A percentile compares a stretch with the other conserved stretches of the same genome.
These are phyloP conservation scores for Cladophialophora immunda DNA, from an alignment of 2,329 filamentous ascomycete genomes.

Conservation along the genomic window DNA sequence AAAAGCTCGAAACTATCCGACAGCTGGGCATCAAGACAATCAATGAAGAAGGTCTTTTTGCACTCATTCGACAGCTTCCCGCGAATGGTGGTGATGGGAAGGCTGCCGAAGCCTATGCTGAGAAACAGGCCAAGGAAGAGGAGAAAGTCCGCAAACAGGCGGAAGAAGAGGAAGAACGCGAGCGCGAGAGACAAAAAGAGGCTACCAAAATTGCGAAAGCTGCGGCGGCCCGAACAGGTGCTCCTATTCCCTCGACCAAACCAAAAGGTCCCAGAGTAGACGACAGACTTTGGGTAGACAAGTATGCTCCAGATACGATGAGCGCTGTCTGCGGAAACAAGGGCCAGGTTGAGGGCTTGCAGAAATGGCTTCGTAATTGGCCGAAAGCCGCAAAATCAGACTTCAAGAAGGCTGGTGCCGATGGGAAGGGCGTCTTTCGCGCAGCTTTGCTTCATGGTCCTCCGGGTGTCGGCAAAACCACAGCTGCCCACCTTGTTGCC, in stretches of 20 bases:
- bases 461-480: slow-evolving; percentile 97
- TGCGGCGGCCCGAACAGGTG: slow-evolving; percentile 50
- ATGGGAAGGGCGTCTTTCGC: slow-evolving; percentile 82
- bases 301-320: slow-evolving; percentile 87
- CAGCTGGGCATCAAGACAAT: slow-evolving; percentile 86
- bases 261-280: slow-evolving; percentile 56
- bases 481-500: slow-evolving; percentile 91
- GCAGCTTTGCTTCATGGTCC: slow-evolving; percentile 96
- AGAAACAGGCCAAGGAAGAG: slow-evolving; percentile 85
- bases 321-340: slow-evolving; percentile 97
- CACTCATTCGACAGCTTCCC: slow-evolving; percentile 81
- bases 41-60: slow-evolving; percentile 89
- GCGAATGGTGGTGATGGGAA: slow-evolving; percentile 87
- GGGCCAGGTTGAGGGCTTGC: slow-evolving; percentile 84
- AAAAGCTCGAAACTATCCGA: slow-evolving; percentile 86
- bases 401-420: slow-evolving; percentile 83
- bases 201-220: slow-evolving; percentile 57
- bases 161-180: slow-evolving; percentile 84
- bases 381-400: slow-evolving; percentile 77
- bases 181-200: slow-evolving; percentile 63
- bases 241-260: slow-evolving; percentile 51
- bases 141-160: slow-evolving; percentile 82
- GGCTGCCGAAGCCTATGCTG: slow-evolving; percentile 82
- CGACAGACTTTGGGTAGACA: slow-evolving; percentile 86
- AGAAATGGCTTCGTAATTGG: slow-evolving; percentile 86